phyloP scores from a whole-genome alignment of 2,329 filamentous ascomycete species.

The Epichloe festucae region DNA sequence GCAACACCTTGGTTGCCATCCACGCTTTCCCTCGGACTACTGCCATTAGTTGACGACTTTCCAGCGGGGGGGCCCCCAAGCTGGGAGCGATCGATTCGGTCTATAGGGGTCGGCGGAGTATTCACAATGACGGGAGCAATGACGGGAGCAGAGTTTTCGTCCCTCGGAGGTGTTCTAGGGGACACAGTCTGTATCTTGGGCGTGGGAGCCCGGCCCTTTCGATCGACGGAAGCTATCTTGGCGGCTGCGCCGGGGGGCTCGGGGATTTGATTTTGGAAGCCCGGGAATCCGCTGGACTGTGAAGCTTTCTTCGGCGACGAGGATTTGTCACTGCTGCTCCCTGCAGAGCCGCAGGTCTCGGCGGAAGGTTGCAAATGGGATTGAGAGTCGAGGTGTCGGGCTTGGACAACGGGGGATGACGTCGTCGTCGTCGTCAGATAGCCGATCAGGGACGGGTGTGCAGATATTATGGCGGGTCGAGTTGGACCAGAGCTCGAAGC shows the following conservation, averaged over 20 bases:
- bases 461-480: slow-evolving; percentile 25
- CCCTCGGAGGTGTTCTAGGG: slow-evolving; percentile 36
- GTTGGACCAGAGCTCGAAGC: slow-evolving; percentile 13
- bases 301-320: not conserved
- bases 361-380: slow-evolving; percentile 21
- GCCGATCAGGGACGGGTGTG: slow-evolving; percentile 52
- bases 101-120: slow-evolving; percentile 52
- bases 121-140: slow-evolving; percentile 52
- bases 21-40: slow-evolving; percentile 17
- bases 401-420: slow-evolving; percentile 54
- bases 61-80: slow-evolving; percentile 13
- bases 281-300: not conserved
- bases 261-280: slow-evolving; percentile 9
- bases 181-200: slow-evolving; percentile 20
- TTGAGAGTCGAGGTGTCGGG: slow-evolving; percentile 29
- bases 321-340: slow-evolving; percentile 51
- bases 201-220: slow-evolving; percentile 14
- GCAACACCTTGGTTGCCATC: slow-evolving; percentile 48
- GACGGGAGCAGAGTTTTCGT: slow-evolving; percentile 32
- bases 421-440: slow-evolving; percentile 58
- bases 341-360: slow-evolving; percentile 31
- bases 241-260: slow-evolving; percentile 18
- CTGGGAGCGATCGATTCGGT: slow-evolving; percentile 17
- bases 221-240: slow-evolving; percentile 17
- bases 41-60: slow-evolving; percentile 16